Conservation (phyloP, 1,139 yeast species). For the Suhomyces terraborum region DNA sequence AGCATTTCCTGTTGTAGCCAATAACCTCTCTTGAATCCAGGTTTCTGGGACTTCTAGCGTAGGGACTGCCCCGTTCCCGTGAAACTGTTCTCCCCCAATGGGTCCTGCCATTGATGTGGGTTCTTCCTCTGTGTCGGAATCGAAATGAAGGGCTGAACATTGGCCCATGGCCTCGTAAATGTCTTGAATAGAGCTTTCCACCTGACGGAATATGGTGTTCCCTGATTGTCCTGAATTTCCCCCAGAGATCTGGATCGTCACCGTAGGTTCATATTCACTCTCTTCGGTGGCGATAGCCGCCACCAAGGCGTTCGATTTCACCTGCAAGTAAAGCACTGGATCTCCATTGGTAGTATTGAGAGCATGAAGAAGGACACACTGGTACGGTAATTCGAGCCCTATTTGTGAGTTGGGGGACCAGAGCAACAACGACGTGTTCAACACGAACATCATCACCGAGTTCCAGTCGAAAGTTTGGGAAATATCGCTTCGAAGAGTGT, state of each 20-base stretch:
- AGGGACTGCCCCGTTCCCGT: slow-evolving; percentile 9
- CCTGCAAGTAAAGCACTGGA: slow-evolving; percentile 36
- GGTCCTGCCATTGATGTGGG: slow-evolving; percentile 5
- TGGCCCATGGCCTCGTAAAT: slow-evolving; percentile 41
- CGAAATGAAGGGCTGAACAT: slow-evolving; percentile 44
- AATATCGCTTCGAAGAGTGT: slow-evolving; percentile 16
- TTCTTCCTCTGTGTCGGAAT: slow-evolving; percentile 28
- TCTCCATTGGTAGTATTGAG: slow-evolving; percentile 21
- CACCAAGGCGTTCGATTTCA: slow-evolving; percentile 26
- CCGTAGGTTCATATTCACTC: slow-evolving; percentile 23
- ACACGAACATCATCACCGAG: slow-evolving; percentile 36
- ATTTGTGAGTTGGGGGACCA: slow-evolving; percentile 33
- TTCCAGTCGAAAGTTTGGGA: slow-evolving; percentile 17
- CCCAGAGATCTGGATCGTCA: slow-evolving; percentile 21
- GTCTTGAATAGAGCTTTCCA: slow-evolving; percentile 14
- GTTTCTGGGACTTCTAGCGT: slow-evolving; percentile 25
- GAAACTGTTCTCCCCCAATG: neutral
- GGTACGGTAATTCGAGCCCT: slow-evolving; percentile 48
- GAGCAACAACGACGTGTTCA: slow-evolving; percentile 39
- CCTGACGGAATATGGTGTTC: slow-evolving; percentile 16
- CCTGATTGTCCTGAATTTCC: slow-evolving; percentile 7
- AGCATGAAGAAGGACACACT: slow-evolving; percentile 41
- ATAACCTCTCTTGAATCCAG: slow-evolving; percentile 23
- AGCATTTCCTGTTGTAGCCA: slow-evolving; percentile 37
- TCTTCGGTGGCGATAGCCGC: slow-evolving; percentile 16